Base-by-base conservation (phyloP, 1,284 basidiomycete genomes). In the Anthracocystis setariae region DNA sequence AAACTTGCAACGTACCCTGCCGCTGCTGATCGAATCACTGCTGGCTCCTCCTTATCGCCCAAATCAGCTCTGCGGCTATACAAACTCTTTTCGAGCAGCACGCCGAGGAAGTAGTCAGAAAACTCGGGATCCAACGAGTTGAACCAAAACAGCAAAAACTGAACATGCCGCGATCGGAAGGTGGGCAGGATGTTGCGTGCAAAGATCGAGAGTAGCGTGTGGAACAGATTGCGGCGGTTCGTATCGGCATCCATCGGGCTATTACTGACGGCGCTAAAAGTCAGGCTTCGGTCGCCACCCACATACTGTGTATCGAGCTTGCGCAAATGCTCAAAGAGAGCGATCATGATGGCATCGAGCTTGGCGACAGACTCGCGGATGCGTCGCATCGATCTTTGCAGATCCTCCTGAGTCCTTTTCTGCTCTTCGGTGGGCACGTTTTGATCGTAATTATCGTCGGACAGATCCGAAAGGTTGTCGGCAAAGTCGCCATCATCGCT, bases 71-170 rank as follows among this genome's bases (percentile, higher is more conserved):
- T 53, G 21, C 64, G 42, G 45, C 57, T 40, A 94, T 94, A 89
- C 13, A 98, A 85, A 0, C 94, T 92, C 64, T 92, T 90, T 18
- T 91, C 90, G 43, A 98, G 90, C 24, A 99, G 89, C 78, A 94
- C 89, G 40, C 94, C 94, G 59, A 94, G 91, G 81, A 98, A 97
- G 58, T 92, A 87, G 82, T 98, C 95, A 40, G 91, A 89, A 78
- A 94, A 97, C 61, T 92, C 89, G 8, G 90, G 86, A 71, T 94
- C 90, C 54, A 96, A 89, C 1, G 94, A 96, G 21, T 93, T 88
- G 80, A 91, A 93, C 90, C 93, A 95, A 86, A 98, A 99, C 44
- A 98, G 81, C 62, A 98, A 87, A 84, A 99, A 99, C 77, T 98
- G 96, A 1, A 94, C 94, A 83, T 98, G 95, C 40, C 95, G 91